Base-by-base conservation (phyloP, 768 basidiomycete species). In the Amanita exitialis region DNA sequence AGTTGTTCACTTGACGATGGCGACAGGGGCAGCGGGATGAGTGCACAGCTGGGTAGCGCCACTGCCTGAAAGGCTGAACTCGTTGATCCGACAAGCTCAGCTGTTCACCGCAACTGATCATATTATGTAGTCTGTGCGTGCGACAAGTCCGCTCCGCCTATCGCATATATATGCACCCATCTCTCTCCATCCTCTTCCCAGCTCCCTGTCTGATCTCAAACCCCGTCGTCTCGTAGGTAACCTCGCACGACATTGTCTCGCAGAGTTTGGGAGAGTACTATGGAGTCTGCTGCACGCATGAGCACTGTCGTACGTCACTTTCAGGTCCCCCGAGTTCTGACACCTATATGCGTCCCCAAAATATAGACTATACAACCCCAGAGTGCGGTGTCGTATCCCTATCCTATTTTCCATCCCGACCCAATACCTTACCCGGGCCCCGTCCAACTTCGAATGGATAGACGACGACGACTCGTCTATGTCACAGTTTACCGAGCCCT, bases 111-210 rank as follows among this genome's bases (percentile, higher is more conserved):
- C 12, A 20, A 12, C 18, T 20, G 39, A 41, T 41, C 21, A 41
- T 25, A 25, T 44, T 44, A 27, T 28, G 27, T 44, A 30, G 43
- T 44, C 43, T 28, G 43, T 44, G 43, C 43, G 43, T 44, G 43
- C 43, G 43, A 44, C 30, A 44, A 28, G 43, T 44, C 43, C 43
- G 43, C 43, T 28, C 25, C n/a, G 25, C 42, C 25, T 44, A 30
- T 9, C 25, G 27, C 43, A 30, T 44, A 44, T 44, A 44, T 44
- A 44, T n/a, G 21, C 43, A n/a, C n/a, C n/a, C n/a, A n/a, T n/a
- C n/a, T n/a, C n/a, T n/a, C 3, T 18, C 43, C 43, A 27, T 28
- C 15, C 12, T 44, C 16, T 27, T 27, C 25, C 43, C 13, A 27
- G n/a, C 43, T 12, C 8, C 37, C 37, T 21, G 38, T 39, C 38